Base-by-base conservation (phyloP, 2,329 filamentous ascomycete species). In the Fusarium heterosporum region DNA sequence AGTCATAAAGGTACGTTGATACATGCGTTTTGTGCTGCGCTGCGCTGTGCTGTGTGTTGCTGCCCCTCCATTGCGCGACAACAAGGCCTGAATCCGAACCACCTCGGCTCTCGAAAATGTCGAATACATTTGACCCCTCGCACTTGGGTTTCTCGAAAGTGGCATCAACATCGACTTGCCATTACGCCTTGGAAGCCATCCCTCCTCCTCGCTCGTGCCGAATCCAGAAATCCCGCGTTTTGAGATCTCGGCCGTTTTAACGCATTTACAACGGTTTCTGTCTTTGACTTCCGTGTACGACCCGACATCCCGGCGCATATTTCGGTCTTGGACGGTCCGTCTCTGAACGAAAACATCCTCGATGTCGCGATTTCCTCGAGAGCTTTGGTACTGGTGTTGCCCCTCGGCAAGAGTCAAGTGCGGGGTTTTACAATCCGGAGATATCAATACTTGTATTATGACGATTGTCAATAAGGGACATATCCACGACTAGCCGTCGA, bases 1-100 rank as follows among this genome's bases (percentile, higher is more conserved):
- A 57, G 43, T 46, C 66, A 66, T 29, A 68, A 68, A 69, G 65
- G 65, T 68, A 68, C 28, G 65, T 68, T 36, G 28, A 65, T 68
- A 43, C 57, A 39, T 51, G 50, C 36, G 42, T 48, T 59, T 55
- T 61, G 59, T 57, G 47, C 48, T 63, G 52, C 19, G 36, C 36
- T 51, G 39, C 30, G 30, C 26, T 54, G 48, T 38, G 22, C 22
- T 52, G 30, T 63, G 53, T 62, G 58, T 28, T 54, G 64, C 60
- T 68, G 65, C 66, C 66, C 66, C 61, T 66, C 66, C 59, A 47
- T 67, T 56, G 66, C 65, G 65, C 65, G 49, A 66, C 61, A 49
- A 51, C 60, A 40, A 46, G 29, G 40, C 51, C 56, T 53, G 53
- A 47, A 51, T 42, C 41, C n/a, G 49, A 42, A 42, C 51, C 39